Evolutionary conservation across 345 rosid species (phyloP).

Genomic region (Rhizophora mangle): DNA sequence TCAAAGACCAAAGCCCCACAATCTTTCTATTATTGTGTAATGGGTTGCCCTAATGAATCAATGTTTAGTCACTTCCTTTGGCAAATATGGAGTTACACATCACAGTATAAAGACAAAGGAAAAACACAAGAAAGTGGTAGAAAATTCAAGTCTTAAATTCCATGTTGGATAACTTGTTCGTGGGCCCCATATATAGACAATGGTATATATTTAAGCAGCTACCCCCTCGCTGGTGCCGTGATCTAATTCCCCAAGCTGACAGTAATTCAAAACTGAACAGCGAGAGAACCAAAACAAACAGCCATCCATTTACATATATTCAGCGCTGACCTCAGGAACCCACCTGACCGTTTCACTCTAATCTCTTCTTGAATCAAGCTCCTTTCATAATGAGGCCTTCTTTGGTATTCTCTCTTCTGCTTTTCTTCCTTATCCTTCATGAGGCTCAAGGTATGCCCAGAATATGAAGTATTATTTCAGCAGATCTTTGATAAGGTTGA

Average conservation of each 20-base stretch:
- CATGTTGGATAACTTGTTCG: slow-evolving; percentile 5
- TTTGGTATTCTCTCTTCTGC: slow-evolving; percentile 9
- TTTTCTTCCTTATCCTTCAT: slow-evolving; percentile 6
- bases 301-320: too few relatives aligned
- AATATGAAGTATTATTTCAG: not conserved
- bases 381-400: slow-evolving; percentile 12
- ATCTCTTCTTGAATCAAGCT: not conserved
- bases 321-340: not conserved
- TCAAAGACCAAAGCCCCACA: not conserved
- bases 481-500: not conserved
- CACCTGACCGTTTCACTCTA: not conserved
- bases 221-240: not conserved
- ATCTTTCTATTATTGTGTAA: slow-evolving; percentile 6
- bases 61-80: slow-evolving; percentile 9
- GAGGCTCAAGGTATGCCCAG: slow-evolving; percentile 8
- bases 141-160: slow-evolving; percentile 1
- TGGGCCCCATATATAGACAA: not conserved
- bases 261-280: slow-evolving; percentile 5
- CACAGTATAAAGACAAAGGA: slow-evolving; percentile 17
- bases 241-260: not conserved
- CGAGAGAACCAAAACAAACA: not conserved
- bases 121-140: slow-evolving; percentile 21
- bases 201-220: not conserved
- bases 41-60: slow-evolving; percentile 11
- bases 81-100: not conserved